phyloP scores from a whole-genome alignment of 352 stramenopile species.

The Phytophthora litchii region DNA sequence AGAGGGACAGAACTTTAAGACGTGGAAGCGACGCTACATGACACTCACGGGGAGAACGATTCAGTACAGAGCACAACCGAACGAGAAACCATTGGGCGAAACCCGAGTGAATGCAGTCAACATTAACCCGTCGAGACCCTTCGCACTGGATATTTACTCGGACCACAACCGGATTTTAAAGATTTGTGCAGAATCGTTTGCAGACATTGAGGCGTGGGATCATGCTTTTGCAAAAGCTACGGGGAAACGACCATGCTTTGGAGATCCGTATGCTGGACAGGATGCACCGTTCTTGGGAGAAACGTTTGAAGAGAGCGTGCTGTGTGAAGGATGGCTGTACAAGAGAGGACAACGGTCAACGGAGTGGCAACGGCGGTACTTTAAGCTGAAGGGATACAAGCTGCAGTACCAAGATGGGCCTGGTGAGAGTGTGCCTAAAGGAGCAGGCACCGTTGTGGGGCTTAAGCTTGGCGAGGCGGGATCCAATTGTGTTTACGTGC shows the following conservation, averaged over 20 bases:
- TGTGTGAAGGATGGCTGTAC: conserved; percentile 81
- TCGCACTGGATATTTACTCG: conserved; percentile 79
- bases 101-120: conserved; percentile 76
- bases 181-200: conserved; percentile 68
- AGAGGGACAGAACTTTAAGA: conserved; percentile 89
- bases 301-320: conserved; percentile 49
- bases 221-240: conserved; percentile 51
- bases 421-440: conserved; percentile 60
- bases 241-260: conserved; percentile 66
- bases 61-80: conserved; percentile 65
- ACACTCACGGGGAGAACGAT: conserved; percentile 61
- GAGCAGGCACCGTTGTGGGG: conserved; percentile 63
- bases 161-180: conserved; percentile 83
- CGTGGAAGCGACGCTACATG: conserved; percentile 87
- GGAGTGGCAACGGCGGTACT: conserved; percentile 76
- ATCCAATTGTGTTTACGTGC: conserved; percentile 65
- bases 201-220: conserved; percentile 82
- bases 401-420: conserved; percentile 73
- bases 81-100: conserved; percentile 67
- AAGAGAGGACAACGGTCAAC: conserved; percentile 64
- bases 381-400: conserved; percentile 64
- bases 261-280: conserved; percentile 60
- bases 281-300: conserved; percentile 68
- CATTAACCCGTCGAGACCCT: conserved; percentile 63
- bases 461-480: conserved; percentile 56